Conservation (phyloP, 2,329 filamentous ascomycete species). For the Beauveria asiatica region DNA sequence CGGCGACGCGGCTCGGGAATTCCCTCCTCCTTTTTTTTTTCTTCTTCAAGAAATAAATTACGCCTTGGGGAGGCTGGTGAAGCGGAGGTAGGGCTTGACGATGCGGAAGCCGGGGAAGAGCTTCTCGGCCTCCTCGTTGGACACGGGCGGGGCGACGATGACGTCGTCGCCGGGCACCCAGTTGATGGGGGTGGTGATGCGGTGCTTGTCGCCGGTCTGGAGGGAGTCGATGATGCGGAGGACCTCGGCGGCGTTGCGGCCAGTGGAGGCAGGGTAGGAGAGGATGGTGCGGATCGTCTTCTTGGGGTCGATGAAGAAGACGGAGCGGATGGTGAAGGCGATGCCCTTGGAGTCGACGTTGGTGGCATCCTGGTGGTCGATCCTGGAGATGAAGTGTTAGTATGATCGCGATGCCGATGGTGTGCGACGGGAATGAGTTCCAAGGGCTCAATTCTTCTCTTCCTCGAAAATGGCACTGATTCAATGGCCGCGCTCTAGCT, state of each 20-base stretch:
- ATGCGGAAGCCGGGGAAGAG: conserved; percentile 72
- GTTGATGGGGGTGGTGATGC: conserved; percentile 81
- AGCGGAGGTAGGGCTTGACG: conserved; percentile 66
- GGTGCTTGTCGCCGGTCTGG: conserved; percentile 80
- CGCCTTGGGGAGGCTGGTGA: conserved; percentile 56
- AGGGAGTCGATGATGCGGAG: conserved; percentile 72
- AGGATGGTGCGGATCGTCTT: conserved; percentile 92
- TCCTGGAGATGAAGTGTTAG: conserved; percentile 30
- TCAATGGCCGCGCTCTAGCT: too few relatives aligned
- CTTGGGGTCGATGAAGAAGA: conserved; percentile 88
- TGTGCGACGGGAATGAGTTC: not conserved
- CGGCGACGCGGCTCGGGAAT: too few relatives aligned
- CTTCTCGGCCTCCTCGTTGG: conserved; percentile 76
- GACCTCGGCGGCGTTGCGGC: conserved; percentile 73
- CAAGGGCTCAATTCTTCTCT: not conserved
- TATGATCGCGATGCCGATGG: not conserved
- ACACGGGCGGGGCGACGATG: conserved; percentile 77
- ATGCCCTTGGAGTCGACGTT: conserved; percentile 76
- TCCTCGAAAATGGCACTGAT: not conserved
- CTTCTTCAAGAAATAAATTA: conserved; percentile 13
- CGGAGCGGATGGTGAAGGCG: conserved; percentile 88
- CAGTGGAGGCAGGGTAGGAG: conserved; percentile 85
- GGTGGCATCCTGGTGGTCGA: conserved; percentile 73
- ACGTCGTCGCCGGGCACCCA: conserved; percentile 86
- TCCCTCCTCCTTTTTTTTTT: too few relatives aligned